Base-by-base conservation (phyloP, 2,329 filamentous ascomycete genomes). In the Diaporthe longicolla region DNA sequence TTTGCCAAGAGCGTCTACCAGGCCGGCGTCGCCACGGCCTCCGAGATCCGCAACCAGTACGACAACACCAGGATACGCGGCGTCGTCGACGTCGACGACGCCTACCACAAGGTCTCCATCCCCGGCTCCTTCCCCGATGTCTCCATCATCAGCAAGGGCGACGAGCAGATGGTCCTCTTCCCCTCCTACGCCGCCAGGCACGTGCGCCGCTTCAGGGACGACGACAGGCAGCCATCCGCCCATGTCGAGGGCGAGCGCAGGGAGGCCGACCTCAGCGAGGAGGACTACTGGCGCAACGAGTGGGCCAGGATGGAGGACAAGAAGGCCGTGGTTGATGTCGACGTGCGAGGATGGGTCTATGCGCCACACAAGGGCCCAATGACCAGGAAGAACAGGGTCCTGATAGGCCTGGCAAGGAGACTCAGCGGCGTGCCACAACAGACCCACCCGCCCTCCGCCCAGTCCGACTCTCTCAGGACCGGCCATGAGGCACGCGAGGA, bases 301-400 rank as follows among this genome's bases (percentile, higher is more conserved):
- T 97, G 94, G 93, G 91, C 95, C 73, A 89, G 89, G 75, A 89
- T 93, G 70, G 93, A 97, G 81, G 92, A 96, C 74, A 92, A 95
- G 79, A 93, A 93, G 81, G 95, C 95, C 0, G 87, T 98, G 5
- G 94, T 98, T 1, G 96, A 98, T 80, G 94, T 98, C 8, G 96
- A 99, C 81, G 94, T 99, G 32, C 90, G 96, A 78, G 97, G 97
- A 19, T 99, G 97, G 97, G 90, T 98, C 69, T 99, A 98, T 82
- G 91, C 92, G 52, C 96, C 96, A 24, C 94, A 96, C 79, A 89
- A 89, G 77, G 95, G 95, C 0, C 95, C 94, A 5, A 92, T 98
- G 89, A 96, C 91, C 35, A 90, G 95, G 78, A 95, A 95, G 79
- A 97, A 98, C 79, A 90, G 97, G 50, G 87, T 98, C 75, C 87